phyloP scores from a whole-genome alignment of 306 rosid genomes.

The Potentilla sterilis region DNA sequence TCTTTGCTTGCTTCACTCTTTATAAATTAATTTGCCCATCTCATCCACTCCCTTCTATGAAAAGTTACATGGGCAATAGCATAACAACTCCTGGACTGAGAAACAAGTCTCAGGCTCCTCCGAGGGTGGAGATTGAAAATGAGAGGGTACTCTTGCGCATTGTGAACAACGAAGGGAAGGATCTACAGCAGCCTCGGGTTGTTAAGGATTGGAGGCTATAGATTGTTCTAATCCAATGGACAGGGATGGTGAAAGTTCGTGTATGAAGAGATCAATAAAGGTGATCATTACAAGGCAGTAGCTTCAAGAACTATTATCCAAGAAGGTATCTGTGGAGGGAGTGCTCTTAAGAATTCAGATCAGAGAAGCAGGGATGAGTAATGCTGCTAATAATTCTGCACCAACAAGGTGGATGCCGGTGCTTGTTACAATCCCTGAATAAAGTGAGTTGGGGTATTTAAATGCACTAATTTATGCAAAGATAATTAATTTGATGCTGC shows the following conservation, averaged over 20 bases:
- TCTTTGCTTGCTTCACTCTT: not conserved
- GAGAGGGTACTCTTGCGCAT: not conserved
- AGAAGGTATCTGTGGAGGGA: slow-evolving; percentile 49
- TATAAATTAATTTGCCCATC: not conserved
- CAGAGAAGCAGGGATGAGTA: not conserved
- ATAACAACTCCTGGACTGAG: not conserved
- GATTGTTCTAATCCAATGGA: not conserved
- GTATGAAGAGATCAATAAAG: slow-evolving; percentile 46
- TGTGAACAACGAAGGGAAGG: not conserved
- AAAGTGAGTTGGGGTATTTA: slow-evolving; percentile 22
- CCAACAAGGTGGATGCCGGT: slow-evolving; percentile 33
- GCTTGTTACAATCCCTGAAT: slow-evolving; percentile 65
- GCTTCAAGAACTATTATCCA: slow-evolving; percentile 48
- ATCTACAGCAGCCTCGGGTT: not conserved
- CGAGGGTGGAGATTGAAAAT: not conserved
- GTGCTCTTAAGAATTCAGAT: slow-evolving; percentile 35
- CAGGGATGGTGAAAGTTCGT: slow-evolving; percentile 6
- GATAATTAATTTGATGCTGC: not conserved
- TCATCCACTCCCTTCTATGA: not conserved
- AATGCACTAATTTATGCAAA: not conserved
- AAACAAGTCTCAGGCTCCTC: not conserved
- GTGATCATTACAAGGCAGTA: slow-evolving; percentile 57
- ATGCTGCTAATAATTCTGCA: not conserved
- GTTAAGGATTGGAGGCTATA: not conserved
- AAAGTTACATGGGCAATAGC: not conserved